These are phyloP conservation scores for Meredithiella fracta DNA, from an alignment of 2,329 filamentous ascomycete genomes.

Conservation along the genomic window DNA sequence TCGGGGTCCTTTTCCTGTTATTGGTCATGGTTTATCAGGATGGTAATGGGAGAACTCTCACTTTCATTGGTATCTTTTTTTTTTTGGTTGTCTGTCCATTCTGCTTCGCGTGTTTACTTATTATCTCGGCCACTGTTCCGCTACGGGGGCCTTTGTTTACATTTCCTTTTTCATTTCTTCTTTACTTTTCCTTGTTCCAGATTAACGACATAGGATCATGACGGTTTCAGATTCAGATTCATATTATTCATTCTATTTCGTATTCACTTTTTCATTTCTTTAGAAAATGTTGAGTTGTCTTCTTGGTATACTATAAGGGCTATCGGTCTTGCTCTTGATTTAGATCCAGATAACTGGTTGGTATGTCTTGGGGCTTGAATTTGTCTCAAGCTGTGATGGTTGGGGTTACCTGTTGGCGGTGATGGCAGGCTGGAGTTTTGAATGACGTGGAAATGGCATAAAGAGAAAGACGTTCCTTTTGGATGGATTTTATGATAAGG, in stretches of 20 bases:
- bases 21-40: too few relatives aligned
- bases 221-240: background rate
- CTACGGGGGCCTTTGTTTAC: background rate
- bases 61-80: too few relatives aligned
- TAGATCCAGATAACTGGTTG: too few relatives aligned
- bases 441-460: background rate
- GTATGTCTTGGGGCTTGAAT: too few relatives aligned
- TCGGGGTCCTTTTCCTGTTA: too few relatives aligned
- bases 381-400: background rate
- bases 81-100: background rate
- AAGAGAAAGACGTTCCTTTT: background rate
- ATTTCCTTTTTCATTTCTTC: slow-evolving; percentile 3
- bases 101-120: background rate
- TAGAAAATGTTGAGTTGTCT: too few relatives aligned
- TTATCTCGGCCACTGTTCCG: background rate
- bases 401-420: background rate
- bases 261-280: background rate
- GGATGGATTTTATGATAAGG: too few relatives aligned
- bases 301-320: background rate
- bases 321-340: too few relatives aligned
- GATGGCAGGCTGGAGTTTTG: too few relatives aligned
- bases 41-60: too few relatives aligned
- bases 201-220: slow-evolving; percentile 3
- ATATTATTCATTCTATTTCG: background rate
- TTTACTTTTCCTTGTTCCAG: slow-evolving; percentile 1